Base-by-base conservation (phyloP, 2,329 filamentous ascomycete species). In the Xylaria sp. region DNA sequence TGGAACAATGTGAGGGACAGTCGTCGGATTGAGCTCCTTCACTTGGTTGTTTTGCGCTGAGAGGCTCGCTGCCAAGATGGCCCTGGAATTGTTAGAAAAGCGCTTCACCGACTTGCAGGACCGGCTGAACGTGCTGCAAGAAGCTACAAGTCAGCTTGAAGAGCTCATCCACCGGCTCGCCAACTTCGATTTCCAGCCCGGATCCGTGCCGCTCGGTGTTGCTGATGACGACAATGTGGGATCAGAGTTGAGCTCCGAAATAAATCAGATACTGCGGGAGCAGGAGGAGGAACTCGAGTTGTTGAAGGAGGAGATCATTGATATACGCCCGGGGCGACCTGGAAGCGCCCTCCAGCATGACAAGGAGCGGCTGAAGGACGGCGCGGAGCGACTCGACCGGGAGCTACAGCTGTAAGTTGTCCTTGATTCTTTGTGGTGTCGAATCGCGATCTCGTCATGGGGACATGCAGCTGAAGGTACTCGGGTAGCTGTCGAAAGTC, bases 271-370 rank as follows among this genome's bases (percentile, higher is more conserved):
- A 20, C 80, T 97, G 67, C 90, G 92, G 72, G 90, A 92, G 64
- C 87, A 92, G 56, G 90, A 96, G 73, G 93, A 96, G 69, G 93
- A 97, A 66, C 86, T 96, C 70, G 94, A 97, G 78, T 79, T 96
- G 20, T 77, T 97, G 38, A 84, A 84, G 54, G 93, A 96, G 76
- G 94, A 97, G 74, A 85, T 93, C 31, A 87, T 91, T 68, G 93
- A 93, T 73, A 80, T 94, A 29, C 83, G 86, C 39, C 78, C 83
- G 2, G 83, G 83, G 2, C 78, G 77, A 63, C 80, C 82, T 53
- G 85, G 84, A 20, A 87, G 82, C 72, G 82, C 86, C 54, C 83
- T 83, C 67, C 87, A 88, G 67, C 85, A 86, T 65, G 89, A 91
- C 74, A 90, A 86, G 77, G 85, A 86, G 58, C 85, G 90, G 58